A percentile compares a stretch with the other conserved stretches of the same genome.
phyloP scores from a whole-genome alignment of 1,284 basidiomycete genomes.

The Ceratobasidium papillatum region DNA sequence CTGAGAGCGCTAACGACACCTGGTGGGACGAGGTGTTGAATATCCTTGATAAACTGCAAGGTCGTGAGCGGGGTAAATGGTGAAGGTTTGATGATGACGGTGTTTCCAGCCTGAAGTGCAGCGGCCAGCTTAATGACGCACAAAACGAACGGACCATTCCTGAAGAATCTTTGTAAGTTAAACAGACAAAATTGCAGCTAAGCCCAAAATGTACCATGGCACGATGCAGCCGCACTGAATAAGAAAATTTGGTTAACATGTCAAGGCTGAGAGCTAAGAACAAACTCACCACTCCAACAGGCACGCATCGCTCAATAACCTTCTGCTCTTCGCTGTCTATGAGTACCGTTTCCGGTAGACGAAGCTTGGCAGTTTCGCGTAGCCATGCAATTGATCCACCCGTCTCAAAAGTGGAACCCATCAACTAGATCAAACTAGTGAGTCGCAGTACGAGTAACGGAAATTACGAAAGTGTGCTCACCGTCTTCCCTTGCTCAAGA shows the following conservation, averaged over 20 bases:
- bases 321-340: background rate
- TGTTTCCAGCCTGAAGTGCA: slow-evolving; percentile 86
- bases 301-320: slow-evolving; percentile 11
- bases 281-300: slow-evolving; percentile 17
- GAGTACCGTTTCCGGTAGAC: slow-evolving; percentile 1
- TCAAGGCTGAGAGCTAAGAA: too few relatives aligned
- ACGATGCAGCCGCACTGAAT: slow-evolving; percentile 22
- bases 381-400: background rate
- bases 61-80: slow-evolving; percentile 92
- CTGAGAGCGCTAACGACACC: slow-evolving; percentile 92
- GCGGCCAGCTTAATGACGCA: slow-evolving; percentile 83
- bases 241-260: background rate
- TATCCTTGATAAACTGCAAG: too few relatives aligned
- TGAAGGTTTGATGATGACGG: slow-evolving; percentile 91
- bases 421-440: too few relatives aligned
- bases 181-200: background rate
- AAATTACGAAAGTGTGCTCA: too few relatives aligned
- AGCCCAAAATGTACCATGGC: slow-evolving; percentile 9
- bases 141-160: slow-evolving; percentile 7
- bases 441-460: too few relatives aligned
- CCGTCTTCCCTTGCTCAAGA: too few relatives aligned
- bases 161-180: background rate
- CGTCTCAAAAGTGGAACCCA: too few relatives aligned
- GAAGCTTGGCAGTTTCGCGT: slow-evolving; percentile 19
- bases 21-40: slow-evolving; percentile 72